phyloP scores from a whole-genome alignment of 768 basidiomycete genomes.

The Multifurca ochricompacta region DNA sequence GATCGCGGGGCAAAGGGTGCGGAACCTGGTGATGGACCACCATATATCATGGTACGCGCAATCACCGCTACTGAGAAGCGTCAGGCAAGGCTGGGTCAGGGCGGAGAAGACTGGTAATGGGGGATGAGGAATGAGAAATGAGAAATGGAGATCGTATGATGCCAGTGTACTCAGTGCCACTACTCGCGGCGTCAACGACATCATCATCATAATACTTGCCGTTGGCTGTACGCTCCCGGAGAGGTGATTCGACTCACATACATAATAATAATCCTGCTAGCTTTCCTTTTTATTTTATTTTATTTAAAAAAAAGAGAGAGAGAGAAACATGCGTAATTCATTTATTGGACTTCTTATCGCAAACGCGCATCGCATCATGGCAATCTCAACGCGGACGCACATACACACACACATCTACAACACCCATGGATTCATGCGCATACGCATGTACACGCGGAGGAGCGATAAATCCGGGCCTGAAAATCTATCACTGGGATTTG shows the following conservation, averaged over 20 bases:
- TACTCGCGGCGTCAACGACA: too few relatives aligned
- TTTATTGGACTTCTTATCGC: conserved; percentile 4
- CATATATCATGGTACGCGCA: not conserved
- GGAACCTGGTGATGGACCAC: not conserved
- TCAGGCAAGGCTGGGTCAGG: too few relatives aligned
- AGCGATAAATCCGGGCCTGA: not conserved
- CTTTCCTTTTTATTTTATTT: too few relatives aligned
- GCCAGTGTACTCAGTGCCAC: too few relatives aligned
- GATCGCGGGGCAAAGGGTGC: not conserved
- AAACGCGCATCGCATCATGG: not conserved
- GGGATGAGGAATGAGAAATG: too few relatives aligned
- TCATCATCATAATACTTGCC: too few relatives aligned
- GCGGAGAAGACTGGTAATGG: too few relatives aligned
- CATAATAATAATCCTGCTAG: too few relatives aligned
- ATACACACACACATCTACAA: not conserved
- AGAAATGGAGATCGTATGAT: too few relatives aligned
- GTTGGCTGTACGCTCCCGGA: too few relatives aligned
- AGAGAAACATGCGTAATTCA: conserved; percentile 4
- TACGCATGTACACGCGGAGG: not conserved
- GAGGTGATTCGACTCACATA: too few relatives aligned
- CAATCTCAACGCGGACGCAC: not conserved
- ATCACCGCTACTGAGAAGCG: not conserved
- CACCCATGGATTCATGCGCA: not conserved
- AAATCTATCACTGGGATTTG: conserved; percentile 10
- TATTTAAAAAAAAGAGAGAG: too few relatives aligned